Evolutionary conservation across 2,329 filamentous ascomycete species (phyloP).

Genomic region (Spiromastix sp.): DNA sequence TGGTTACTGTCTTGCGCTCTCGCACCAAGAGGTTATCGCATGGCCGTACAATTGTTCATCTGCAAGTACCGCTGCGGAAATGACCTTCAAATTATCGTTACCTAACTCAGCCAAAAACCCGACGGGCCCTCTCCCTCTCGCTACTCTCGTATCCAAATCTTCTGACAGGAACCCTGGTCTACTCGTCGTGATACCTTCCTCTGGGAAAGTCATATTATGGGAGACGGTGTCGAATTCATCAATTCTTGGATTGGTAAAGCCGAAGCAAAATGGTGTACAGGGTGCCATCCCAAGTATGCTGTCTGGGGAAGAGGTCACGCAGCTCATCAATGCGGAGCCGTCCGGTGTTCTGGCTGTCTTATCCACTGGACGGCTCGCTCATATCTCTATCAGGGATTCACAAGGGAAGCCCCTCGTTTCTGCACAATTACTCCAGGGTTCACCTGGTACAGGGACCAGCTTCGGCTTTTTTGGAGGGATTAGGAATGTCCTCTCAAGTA

Average conservation of each 20-base stretch:
- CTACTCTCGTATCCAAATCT: conserved; percentile 69
- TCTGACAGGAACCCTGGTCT: conserved; percentile 75
- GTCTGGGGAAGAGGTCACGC: conserved; percentile 65
- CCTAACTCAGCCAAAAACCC: conserved; percentile 59
- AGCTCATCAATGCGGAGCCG: conserved; percentile 74
- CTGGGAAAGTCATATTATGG: conserved; percentile 85
- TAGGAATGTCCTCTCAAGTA: conserved; percentile 61
- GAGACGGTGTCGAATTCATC: conserved; percentile 86
- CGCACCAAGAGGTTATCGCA: conserved; percentile 69
- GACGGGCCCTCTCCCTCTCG: conserved; percentile 67
- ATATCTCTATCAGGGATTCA: conserved; percentile 73
- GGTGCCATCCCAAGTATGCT: conserved; percentile 62
- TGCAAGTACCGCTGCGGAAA: conserved; percentile 40
- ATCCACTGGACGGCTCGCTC: conserved; percentile 75
- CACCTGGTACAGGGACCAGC: conserved; percentile 42
- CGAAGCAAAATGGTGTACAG: conserved; percentile 71
- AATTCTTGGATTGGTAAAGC: conserved; percentile 70
- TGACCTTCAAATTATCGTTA: conserved; percentile 70
- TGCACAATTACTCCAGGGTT: conserved; percentile 63
- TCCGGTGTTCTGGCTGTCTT: conserved; percentile 78
- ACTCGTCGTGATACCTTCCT: conserved; percentile 72
- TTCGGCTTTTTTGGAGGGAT: conserved; percentile 72
- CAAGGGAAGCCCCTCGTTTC: conserved; percentile 77
- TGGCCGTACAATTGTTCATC: conserved; percentile 68
- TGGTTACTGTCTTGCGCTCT: conserved; percentile 71